Evolutionary conservation across 2,329 filamentous ascomycete genomes (phyloP), one percentile per base, ranked within the genome.

Genomic region (Septoria petroselini): DNA sequence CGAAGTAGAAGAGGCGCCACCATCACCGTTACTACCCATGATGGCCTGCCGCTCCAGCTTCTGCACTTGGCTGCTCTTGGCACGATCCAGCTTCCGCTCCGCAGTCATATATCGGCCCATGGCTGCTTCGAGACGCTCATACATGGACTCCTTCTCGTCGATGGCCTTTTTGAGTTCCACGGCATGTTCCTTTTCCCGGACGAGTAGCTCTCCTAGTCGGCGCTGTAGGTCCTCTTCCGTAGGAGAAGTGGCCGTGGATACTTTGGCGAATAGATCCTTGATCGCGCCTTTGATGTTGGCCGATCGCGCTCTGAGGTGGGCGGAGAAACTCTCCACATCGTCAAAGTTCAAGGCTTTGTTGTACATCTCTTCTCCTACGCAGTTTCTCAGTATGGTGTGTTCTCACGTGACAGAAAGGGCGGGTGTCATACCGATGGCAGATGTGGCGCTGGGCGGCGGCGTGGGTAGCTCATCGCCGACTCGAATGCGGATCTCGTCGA

Each of bases 61-160:
- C 54, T 91, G 87, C 1, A 96, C 90, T 50, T 95, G 90, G 12
- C 83, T 74, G 65, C 93, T 98, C 70, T 88, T 91, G 18, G 86
- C 82, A 35, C 93, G 83, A 67, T 98, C 93, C 44, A 97, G 76
- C 67, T 90, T 93, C 74, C 95, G 94, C 68, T 98, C 93, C 0
- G 93, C 93, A 60, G 94, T 88, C 74, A 97, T 88, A 65, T 95
- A 97, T 58, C 93, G 82, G 52, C 95, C 76, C 4, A 90, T 95
- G 12, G 91, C 93, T 27, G 82, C 85, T 65, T 97, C 91, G 15
- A 97, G 76, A 55, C 91, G 86, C 63, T 93, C 87, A 39, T 88
- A 88, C 3, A 95, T 76, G 60, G 49, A 58, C 12, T 64, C 55
- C 44, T 64, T 62, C 34, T 64, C 60, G 33, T 65, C 63, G 39